Evolutionary conservation across 257 asterid genomes (phyloP).

Genomic region (Jacaranda mimosifolia): DNA sequence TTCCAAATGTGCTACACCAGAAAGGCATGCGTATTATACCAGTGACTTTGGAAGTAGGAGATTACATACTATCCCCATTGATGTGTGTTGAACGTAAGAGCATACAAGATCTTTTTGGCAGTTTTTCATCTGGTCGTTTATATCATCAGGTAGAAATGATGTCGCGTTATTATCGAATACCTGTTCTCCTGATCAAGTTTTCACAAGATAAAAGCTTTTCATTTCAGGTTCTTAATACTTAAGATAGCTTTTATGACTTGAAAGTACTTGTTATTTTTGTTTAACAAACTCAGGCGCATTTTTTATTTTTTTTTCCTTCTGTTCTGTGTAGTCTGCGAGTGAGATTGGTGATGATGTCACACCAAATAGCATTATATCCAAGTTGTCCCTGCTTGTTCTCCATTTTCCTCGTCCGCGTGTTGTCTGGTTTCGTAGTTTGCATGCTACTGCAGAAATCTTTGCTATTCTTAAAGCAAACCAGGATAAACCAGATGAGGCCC

Average conservation of each 20-base stretch:
- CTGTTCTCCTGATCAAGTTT: slow-evolving; percentile 96
- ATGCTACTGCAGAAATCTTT: slow-evolving; percentile 94
- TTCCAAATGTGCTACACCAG: slow-evolving; percentile 95
- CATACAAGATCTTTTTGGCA: slow-evolving; percentile 89
- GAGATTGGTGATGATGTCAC: slow-evolving; percentile 94
- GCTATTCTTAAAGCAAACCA: slow-evolving; percentile 87
- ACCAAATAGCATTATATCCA: slow-evolving; percentile 90
- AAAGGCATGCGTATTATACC: slow-evolving; percentile 93
- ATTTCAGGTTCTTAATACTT: slow-evolving; percentile 90
- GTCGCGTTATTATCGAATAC: slow-evolving; percentile 93
- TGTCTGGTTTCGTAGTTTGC: slow-evolving; percentile 96
- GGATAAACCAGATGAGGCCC: slow-evolving; percentile 96
- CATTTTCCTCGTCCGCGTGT: slow-evolving; percentile 97
- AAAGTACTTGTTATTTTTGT: slow-evolving; percentile 15
- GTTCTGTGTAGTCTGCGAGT: slow-evolving; percentile 71
- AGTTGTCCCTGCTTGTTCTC: slow-evolving; percentile 88
- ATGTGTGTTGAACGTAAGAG: slow-evolving; percentile 97
- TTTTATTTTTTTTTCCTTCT: slow-evolving; percentile 30
- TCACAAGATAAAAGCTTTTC: slow-evolving; percentile 99
- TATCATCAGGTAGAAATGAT: slow-evolving; percentile 97
- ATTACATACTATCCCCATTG: slow-evolving; percentile 91
- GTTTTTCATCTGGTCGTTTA: slow-evolving; percentile 96
- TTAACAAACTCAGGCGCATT: slow-evolving; percentile 11
- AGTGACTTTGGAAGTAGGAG: slow-evolving; percentile 97
- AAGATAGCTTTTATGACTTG: slow-evolving; percentile 22